A percentile compares a stretch with the other conserved stretches of the same genome.
phyloP scores from a whole-genome alignment of 75 land plant genomes.

The Selaginella moellendorffii region DNA sequence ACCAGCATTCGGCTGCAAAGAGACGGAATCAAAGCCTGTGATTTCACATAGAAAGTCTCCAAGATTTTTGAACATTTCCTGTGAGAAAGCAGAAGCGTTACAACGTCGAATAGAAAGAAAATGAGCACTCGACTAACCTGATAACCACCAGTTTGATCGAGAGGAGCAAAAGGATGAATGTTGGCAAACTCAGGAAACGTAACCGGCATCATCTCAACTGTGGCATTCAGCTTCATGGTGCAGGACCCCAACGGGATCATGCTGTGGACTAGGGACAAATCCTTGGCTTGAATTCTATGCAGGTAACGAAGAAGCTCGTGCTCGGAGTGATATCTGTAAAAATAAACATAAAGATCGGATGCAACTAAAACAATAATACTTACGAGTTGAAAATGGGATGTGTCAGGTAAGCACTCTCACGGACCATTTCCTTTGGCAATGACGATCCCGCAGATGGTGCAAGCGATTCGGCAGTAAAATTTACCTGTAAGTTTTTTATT shows the following conservation, averaged over 20 bases:
- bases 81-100: background rate
- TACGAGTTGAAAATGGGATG: conserved; percentile 94
- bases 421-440: conserved; percentile 51
- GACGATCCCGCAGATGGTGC: conserved; percentile 42
- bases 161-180: conserved; percentile 88
- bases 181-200: conserved; percentile 80
- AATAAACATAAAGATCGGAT: background rate
- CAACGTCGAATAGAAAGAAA: background rate
- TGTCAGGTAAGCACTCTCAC: conserved; percentile 71
- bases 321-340: conserved; percentile 82
- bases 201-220: conserved; percentile 94
- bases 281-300: conserved; percentile 67
- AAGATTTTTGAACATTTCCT: conserved; percentile 92
- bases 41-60: conserved; percentile 74
- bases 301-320: conserved; percentile 90
- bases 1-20: conserved; percentile 98
- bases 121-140: conserved; percentile 41
- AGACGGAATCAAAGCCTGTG: conserved; percentile 97
- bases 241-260: conserved; percentile 99
- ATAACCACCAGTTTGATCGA: conserved; percentile 70
- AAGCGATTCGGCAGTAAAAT: conserved; percentile 71
- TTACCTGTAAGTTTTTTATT: conserved; percentile 37
- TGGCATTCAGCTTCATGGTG: conserved; percentile 98
- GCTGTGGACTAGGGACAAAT: conserved; percentile 83
- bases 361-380: conserved; percentile 2